Percentiles rank a stretch among this genome's conserved stretches.
Evolutionary conservation across 495 filamentous ascomycete species (phyloP).

Genomic region (Bryoglossum gracile): DNA sequence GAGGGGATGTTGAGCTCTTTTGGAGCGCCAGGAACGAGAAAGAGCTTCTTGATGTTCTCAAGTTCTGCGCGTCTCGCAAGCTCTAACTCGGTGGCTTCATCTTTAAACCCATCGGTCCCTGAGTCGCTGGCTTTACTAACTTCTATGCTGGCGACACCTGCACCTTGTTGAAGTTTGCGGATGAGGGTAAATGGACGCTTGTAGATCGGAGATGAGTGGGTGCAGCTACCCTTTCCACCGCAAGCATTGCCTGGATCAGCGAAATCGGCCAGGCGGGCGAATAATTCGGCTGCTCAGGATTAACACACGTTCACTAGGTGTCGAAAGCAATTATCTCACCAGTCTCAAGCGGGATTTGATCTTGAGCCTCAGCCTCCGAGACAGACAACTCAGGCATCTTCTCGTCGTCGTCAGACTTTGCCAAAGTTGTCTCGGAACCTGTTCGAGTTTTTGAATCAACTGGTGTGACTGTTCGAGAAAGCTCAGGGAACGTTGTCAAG

Average conservation of each 20-base stretch:
- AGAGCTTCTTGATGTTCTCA: constrained; percentile 30
- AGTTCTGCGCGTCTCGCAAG: constrained; percentile 27
- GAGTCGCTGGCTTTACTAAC: no score
- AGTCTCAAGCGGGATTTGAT: constrained; percentile 2
- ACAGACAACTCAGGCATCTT: neutral
- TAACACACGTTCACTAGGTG: neutral
- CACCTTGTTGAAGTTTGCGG: neutral
- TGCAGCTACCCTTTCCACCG: neutral
- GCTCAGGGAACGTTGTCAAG: constrained; percentile 24
- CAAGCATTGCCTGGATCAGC: constrained; percentile 29
- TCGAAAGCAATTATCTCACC: neutral
- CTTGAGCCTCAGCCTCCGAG: constrained; percentile 26
- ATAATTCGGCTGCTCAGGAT: constrained; percentile 25
- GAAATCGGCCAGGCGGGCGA: constrained; percentile 30
- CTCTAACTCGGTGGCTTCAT: constrained; percentile 1
- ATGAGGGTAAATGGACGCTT: constrained; percentile 12
- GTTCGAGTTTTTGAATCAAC: constrained; percentile 24
- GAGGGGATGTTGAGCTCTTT: constrained; percentile 39
- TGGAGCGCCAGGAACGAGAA: constrained; percentile 29
- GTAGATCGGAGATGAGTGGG: neutral
- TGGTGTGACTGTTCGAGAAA: constrained; percentile 16
- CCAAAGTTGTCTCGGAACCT: constrained; percentile 25
- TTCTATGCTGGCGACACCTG: no score
- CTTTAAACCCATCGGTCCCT: no score
- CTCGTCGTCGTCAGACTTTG: constrained; percentile 19